Conservation (phyloP, 208 protist species). For the Wallacemonas sp. region DNA sequence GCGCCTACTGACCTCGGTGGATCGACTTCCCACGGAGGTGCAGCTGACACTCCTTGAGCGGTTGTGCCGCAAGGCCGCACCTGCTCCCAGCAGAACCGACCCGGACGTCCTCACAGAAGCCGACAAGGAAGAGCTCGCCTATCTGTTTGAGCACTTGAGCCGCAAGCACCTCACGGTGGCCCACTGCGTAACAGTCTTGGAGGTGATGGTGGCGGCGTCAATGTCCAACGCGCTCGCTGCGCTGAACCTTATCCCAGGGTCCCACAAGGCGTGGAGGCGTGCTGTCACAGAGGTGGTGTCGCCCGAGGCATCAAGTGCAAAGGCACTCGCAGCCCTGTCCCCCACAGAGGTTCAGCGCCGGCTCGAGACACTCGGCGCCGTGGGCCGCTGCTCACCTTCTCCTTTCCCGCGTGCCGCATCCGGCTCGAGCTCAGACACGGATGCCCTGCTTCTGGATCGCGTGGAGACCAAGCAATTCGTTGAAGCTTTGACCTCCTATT, state of each 20-base stretch:
- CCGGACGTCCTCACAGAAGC: too few relatives aligned
- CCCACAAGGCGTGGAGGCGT: background rate
- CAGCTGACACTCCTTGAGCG: constrained; percentile 8
- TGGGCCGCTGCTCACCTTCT: background rate
- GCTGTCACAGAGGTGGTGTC: background rate
- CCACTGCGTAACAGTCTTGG: background rate
- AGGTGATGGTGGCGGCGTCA: background rate
- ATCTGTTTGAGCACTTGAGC: constrained; percentile 8
- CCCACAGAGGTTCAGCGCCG: background rate
- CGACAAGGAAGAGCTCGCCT: constrained; percentile 6
- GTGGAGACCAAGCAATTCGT: background rate
- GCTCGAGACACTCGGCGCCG: background rate
- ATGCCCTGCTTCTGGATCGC: background rate
- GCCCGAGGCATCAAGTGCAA: too few relatives aligned
- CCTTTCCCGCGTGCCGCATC: background rate
- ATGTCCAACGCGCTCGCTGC: background rate
- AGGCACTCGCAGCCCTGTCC: too few relatives aligned
- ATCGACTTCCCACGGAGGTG: constrained; percentile 3
- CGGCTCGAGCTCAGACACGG: background rate
- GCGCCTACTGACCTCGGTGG: background rate
- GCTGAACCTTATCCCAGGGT: background rate
- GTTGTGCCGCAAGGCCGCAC: background rate
- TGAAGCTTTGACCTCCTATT: background rate
- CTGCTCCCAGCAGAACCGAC: too few relatives aligned
- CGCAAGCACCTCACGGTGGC: background rate